These are phyloP conservation scores for Haematococcus sp. DNA, from an alignment of 139 green algal genomes.

Conservation along the genomic window DNA sequence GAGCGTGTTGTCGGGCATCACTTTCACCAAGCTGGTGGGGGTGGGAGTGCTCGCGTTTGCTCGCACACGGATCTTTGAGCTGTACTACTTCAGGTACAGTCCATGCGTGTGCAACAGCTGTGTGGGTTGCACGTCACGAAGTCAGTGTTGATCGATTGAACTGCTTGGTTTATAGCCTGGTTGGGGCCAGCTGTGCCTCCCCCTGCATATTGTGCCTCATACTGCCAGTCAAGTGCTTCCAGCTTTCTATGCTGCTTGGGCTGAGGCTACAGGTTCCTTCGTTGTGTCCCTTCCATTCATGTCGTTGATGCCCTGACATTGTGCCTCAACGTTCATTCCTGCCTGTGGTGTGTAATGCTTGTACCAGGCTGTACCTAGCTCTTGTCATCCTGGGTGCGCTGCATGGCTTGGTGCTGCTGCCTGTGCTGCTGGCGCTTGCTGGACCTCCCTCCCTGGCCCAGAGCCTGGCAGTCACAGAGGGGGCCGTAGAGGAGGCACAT, in stretches of 20 bases:
- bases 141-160: no score
- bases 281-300: neutral
- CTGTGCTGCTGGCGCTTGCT: constrained; percentile 67
- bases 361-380: constrained; percentile 80
- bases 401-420: constrained; percentile 89
- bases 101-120: no score
- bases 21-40: constrained; percentile 84
- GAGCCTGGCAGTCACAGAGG: no score
- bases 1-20: constrained; percentile 79
- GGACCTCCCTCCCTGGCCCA: constrained; percentile 45
- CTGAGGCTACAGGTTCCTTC: neutral
- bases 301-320: no score
- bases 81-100: constrained; percentile 34
- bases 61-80: constrained; percentile 69
- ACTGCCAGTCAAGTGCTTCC: no score
- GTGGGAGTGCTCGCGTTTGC: constrained; percentile 78
- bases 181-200: no score
- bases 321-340: no score
- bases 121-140: no score
- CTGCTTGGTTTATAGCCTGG: no score
- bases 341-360: no score
- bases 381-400: constrained; percentile 80
- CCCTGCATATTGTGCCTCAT: neutral
- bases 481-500: no score
- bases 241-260: no score